Evolutionary conservation across 2,329 filamentous ascomycete species (phyloP), one percentile per base, ranked within the genome.

Genomic region (Trichophaea hybrida): DNA sequence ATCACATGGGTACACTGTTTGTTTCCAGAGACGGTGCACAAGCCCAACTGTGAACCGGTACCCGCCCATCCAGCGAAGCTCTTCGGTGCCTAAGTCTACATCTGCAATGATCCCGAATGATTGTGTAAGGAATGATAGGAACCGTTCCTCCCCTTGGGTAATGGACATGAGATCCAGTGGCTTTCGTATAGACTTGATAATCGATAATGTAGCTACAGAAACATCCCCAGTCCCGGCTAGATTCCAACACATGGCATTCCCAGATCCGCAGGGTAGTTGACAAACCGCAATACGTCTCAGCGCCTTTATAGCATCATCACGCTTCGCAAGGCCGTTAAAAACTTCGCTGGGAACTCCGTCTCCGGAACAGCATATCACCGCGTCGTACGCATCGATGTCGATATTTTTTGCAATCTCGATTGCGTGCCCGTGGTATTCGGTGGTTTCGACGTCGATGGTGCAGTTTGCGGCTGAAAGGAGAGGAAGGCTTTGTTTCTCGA

Each of bases 221-320:
- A 86, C 79, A 64, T 80, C 82, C 64, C 84, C 79, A 0, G 89
- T 90, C 4, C 91, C 93, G 66, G 88, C 88, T 51, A 94, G 74
- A 71, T 96, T 97, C 74, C 85, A 84, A 64, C 87, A 86, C 82
- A 97, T 86, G 24, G 88, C 93, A 71, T 98, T 98, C 5, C 93
- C 93, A 54, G 87, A 93, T 12, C 93, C 93, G 69, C 90, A 94
- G 1, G 93, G 93, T 38, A 98, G 78, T 69, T 95, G 88, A 24
- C 83, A 84, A 1, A 98, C 82, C 0, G 93, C 87, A 12, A 97
- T 74, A 68, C 84, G 86, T 24, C 77, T 74, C 61, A 98, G 74
- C 0, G 91, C 93, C 58, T 78, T 78, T 35, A 77, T 76, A 17
- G 89, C 89, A 72, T 96, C 86, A 4, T 78, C 70, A 43, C 88